phyloP scores from a whole-genome alignment of 192 early-diverging fungal genomes.

The Allomyces javanicus region DNA sequence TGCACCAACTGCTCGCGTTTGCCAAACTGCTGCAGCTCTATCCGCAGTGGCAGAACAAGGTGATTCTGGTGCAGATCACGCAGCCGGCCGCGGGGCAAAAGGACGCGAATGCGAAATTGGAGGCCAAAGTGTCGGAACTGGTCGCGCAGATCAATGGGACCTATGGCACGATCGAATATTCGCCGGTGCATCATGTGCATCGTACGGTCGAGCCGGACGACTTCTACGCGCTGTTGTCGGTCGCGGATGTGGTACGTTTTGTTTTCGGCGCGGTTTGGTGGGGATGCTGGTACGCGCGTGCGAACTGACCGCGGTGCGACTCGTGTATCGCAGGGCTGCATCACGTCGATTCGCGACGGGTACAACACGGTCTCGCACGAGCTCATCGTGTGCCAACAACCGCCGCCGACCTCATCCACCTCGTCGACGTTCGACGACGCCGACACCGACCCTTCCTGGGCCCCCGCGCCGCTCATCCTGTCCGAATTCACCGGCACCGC shows the following conservation, averaged over 20 bases:
- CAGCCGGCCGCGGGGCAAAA: conserved; percentile 54
- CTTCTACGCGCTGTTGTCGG: conserved; percentile 75
- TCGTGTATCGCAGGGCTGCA: conserved; percentile 22
- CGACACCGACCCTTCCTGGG: conserved; percentile 4
- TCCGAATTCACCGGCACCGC: conserved; percentile 95
- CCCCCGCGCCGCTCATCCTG: conserved; percentile 69
- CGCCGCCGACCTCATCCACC: conserved; percentile 7
- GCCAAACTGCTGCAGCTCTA: conserved; percentile 75
- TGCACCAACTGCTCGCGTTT: conserved; percentile 84
- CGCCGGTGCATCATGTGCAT: conserved; percentile 79
- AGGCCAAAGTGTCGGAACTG: conserved; percentile 70
- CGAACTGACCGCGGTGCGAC: too few species aligned
- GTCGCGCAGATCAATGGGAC: conserved; percentile 80
- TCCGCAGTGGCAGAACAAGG: conserved; percentile 82
- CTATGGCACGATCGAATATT: conserved; percentile 83
- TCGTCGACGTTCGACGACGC: too few species aligned
- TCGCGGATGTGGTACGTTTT: conserved; percentile 58
- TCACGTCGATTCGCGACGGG: conserved; percentile 83
- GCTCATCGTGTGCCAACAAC: conserved; percentile 78
- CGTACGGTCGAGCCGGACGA: conserved; percentile 85
- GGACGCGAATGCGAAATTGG: conserved; percentile 22
- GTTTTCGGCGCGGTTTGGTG: too few species aligned
- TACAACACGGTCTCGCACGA: conserved; percentile 95
- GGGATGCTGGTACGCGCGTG: too few species aligned
- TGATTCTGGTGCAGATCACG: conserved; percentile 88